These are phyloP conservation scores for Metschnikowia matae DNA, from an alignment of 805 yeast species.

Conservation along the genomic window DNA sequence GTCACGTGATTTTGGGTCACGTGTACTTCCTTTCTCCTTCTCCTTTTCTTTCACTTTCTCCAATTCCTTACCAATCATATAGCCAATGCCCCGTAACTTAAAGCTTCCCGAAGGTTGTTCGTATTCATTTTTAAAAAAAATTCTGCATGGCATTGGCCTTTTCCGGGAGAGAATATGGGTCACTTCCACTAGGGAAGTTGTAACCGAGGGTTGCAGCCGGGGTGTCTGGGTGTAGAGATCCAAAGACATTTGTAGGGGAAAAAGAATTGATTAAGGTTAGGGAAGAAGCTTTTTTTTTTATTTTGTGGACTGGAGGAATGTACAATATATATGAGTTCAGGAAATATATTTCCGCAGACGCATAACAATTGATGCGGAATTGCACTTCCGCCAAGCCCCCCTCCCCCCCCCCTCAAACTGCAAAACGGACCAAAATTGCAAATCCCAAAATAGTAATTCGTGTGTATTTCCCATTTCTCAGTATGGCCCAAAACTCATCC, in stretches of 20 bases:
- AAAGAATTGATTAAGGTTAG: background rate
- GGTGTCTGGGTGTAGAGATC: background rate
- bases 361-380: background rate
- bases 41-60: background rate
- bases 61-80: slow-evolving; percentile 29
- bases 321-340: background rate
- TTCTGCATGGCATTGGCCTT: slow-evolving; percentile 29
- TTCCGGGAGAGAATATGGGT: slow-evolving; percentile 16
- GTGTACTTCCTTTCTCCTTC: background rate
- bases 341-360: background rate
- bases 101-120: slow-evolving; percentile 57
- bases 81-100: slow-evolving; percentile 53
- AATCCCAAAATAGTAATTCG: no score
- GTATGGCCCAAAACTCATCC: no score
- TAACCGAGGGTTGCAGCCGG: slow-evolving; percentile 20
- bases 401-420: no score
- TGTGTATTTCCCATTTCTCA: no score
- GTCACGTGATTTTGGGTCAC: no score
- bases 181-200: slow-evolving; percentile 40
- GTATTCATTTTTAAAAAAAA: slow-evolving; percentile 47
- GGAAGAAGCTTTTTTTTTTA: background rate
- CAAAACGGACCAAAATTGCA: no score
- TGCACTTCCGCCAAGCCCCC: background rate
- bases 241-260: background rate
- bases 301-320: background rate